Conservation (phyloP, 225 moss, liverwort and hornwort genomes). For the Sphagnum tenellum region DNA sequence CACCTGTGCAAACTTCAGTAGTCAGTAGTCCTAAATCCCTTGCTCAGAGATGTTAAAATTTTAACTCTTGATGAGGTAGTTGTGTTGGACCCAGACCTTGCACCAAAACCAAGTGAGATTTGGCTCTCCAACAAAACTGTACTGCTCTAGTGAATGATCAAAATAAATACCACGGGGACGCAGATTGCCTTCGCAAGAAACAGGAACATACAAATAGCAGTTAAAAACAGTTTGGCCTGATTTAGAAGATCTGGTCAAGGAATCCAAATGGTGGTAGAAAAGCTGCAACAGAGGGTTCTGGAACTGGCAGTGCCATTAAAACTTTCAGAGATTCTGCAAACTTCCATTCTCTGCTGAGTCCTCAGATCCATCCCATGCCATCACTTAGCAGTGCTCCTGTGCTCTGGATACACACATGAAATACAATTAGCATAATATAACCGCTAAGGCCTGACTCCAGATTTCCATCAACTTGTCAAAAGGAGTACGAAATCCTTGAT, state of each 20-base stretch:
- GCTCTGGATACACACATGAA: conserved; percentile 27
- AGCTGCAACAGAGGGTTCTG: conserved; percentile 89
- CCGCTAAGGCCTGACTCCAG: no score
- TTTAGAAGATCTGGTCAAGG: conserved; percentile 90
- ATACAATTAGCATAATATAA: neutral
- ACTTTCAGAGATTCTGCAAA: conserved; percentile 57
- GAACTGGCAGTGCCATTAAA: conserved; percentile 72
- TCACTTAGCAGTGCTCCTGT: conserved; percentile 47
- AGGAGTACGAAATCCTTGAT: no score
- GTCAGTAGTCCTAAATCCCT: neutral
- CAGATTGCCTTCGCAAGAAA: conserved; percentile 46
- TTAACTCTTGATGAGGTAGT: no score
- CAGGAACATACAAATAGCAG: conserved; percentile 87
- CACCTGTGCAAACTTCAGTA: conserved; percentile 34
- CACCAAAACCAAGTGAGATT: no score
- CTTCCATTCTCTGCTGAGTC: conserved; percentile 56
- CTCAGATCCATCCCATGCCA: conserved; percentile 53
- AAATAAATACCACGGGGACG: neutral
- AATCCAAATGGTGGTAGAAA: conserved; percentile 83
- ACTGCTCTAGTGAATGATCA: no score
- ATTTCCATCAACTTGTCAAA: no score
- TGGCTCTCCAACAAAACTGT: no score
- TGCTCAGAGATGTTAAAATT: no score
- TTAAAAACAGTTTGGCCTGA: conserved; percentile 93
- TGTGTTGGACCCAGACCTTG: no score